Conservation (phyloP, 1,139 yeast genomes). For the Suhomyces bolitotheri region DNA sequence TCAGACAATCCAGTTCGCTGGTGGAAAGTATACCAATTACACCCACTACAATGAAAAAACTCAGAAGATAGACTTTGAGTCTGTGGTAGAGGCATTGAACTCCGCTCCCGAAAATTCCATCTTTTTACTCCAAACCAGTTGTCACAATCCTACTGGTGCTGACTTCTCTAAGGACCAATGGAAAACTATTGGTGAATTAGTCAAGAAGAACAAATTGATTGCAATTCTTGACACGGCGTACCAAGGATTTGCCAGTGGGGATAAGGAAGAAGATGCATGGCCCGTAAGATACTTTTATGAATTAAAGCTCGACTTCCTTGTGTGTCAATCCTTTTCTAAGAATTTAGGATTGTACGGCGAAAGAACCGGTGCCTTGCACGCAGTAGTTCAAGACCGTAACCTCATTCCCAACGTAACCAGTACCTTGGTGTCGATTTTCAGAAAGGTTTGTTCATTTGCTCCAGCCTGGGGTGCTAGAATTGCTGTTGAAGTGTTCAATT, state of each 20-base stretch:
- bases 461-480: slow-evolving; percentile 50
- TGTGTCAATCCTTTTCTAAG: slow-evolving; percentile 48
- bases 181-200: slow-evolving; percentile 50
- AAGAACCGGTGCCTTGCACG: slow-evolving; percentile 45
- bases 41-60: slow-evolving; percentile 34
- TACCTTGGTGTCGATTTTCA: slow-evolving; percentile 32
- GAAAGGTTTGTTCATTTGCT: slow-evolving; percentile 45
- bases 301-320: slow-evolving; percentile 22
- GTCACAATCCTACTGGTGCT: slow-evolving; percentile 97
- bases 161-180: slow-evolving; percentile 89
- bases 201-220: slow-evolving; percentile 53
- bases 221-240: slow-evolving; percentile 94
- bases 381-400: slow-evolving; percentile 28
- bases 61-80: slow-evolving; percentile 32
- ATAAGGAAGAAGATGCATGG: slow-evolving; percentile 26
- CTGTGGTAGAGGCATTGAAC: slow-evolving; percentile 29
- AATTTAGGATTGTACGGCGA: slow-evolving; percentile 50
- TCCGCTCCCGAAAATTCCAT: slow-evolving; percentile 34
- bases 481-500: slow-evolving; percentile 30
- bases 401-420: slow-evolving; percentile 24
- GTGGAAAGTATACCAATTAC: slow-evolving; percentile 29
- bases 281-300: slow-evolving; percentile 20
- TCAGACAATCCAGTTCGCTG: slow-evolving; percentile 36
- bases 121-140: slow-evolving; percentile 72
- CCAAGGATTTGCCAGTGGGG: slow-evolving; percentile 60